These are phyloP conservation scores for Orbilia ellipsospora DNA, from an alignment of 2,329 filamentous ascomycete genomes.

Conservation along the genomic window DNA sequence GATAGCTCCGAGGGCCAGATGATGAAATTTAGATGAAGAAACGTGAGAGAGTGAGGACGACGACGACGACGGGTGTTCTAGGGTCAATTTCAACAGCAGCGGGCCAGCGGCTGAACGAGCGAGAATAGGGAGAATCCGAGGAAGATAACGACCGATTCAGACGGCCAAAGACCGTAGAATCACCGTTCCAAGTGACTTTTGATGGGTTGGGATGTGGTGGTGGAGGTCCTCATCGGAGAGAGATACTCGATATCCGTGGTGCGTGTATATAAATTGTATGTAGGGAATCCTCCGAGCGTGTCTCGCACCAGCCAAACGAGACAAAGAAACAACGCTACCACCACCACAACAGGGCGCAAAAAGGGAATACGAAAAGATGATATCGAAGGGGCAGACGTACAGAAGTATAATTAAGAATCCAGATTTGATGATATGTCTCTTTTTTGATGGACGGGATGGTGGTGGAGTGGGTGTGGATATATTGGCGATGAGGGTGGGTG, in stretches of 20 bases:
- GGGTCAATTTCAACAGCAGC: conserved; percentile 46
- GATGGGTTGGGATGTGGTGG: conserved; percentile 38
- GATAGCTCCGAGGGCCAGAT: conserved; percentile 27
- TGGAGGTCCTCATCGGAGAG: conserved; percentile 43
- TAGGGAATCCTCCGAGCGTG: conserved; percentile 56
- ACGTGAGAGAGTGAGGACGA: conserved; percentile 40
- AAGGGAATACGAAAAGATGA: conserved; percentile 9
- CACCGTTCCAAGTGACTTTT: conserved; percentile 30
- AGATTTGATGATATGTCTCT: conserved; percentile 21
- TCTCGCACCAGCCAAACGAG: conserved; percentile 31
- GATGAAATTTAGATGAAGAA: conserved; percentile 36
- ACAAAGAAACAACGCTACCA: neutral
- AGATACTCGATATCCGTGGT: conserved; percentile 51
- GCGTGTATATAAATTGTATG: conserved; percentile 34
- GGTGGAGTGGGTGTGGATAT: neutral
- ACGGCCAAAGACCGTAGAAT: conserved; percentile 34
- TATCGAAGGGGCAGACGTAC: conserved; percentile 26
- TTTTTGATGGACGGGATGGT: neutral
- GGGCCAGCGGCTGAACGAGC: conserved; percentile 29
- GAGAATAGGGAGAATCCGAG: conserved; percentile 39
- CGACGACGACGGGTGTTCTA: conserved; percentile 51
- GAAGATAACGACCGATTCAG: conserved; percentile 21
- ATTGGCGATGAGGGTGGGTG: conserved; percentile 30
- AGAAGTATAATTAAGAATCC: conserved; percentile 26
- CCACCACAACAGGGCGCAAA: conserved; percentile 12